These are phyloP conservation scores for Suillus americanus DNA, from an alignment of 768 basidiomycete species.

Conservation along the genomic window DNA sequence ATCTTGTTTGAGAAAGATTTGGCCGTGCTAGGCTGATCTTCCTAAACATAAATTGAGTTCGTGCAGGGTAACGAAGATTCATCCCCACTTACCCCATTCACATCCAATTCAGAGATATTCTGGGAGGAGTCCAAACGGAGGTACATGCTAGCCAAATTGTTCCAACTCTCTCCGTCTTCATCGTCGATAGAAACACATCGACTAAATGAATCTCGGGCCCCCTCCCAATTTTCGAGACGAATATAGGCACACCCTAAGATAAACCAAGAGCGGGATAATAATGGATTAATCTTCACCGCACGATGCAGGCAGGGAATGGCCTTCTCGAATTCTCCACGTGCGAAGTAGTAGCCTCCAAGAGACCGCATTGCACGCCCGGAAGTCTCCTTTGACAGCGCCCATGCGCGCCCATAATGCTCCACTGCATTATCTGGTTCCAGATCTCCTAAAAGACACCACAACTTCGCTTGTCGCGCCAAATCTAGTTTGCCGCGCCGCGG, in stretches of 20 bases:
- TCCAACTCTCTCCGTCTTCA: slow-evolving; percentile 98
- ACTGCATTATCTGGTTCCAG: slow-evolving; percentile 72
- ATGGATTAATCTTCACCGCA: slow-evolving; percentile 87
- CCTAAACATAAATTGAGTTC: slow-evolving; percentile 27
- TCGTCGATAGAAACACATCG: slow-evolving; percentile 91
- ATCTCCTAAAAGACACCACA: slow-evolving; percentile 95
- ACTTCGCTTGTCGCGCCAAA: slow-evolving; percentile 76
- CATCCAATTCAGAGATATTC: slow-evolving; percentile 32
- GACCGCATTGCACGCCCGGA: slow-evolving; percentile 92
- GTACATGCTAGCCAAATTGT: slow-evolving; percentile 93
- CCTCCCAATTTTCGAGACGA: slow-evolving; percentile 80
- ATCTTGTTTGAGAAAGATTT: slow-evolving; percentile 74
- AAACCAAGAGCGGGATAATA: slow-evolving; percentile 90
- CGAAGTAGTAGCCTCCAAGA: slow-evolving; percentile 82
- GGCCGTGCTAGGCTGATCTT: slow-evolving; percentile 22
- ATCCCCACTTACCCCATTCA: slow-evolving; percentile 23
- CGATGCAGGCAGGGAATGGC: slow-evolving; percentile 66
- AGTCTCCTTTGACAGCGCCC: slow-evolving; percentile 75
- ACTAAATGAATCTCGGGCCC: slow-evolving; percentile 78
- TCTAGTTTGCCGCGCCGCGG: slow-evolving; percentile 51
- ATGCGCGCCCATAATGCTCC: slow-evolving; percentile 79
- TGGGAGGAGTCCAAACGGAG: slow-evolving; percentile 66
- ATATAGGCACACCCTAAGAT: slow-evolving; percentile 91
- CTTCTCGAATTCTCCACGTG: slow-evolving; percentile 57
- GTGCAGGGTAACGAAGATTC: slow-evolving; percentile 9